Evolutionary conservation across 371 early-diverging fungal genomes (phyloP), one percentile per base, ranked within the genome.

Genomic region (Globomyces sp.): DNA sequence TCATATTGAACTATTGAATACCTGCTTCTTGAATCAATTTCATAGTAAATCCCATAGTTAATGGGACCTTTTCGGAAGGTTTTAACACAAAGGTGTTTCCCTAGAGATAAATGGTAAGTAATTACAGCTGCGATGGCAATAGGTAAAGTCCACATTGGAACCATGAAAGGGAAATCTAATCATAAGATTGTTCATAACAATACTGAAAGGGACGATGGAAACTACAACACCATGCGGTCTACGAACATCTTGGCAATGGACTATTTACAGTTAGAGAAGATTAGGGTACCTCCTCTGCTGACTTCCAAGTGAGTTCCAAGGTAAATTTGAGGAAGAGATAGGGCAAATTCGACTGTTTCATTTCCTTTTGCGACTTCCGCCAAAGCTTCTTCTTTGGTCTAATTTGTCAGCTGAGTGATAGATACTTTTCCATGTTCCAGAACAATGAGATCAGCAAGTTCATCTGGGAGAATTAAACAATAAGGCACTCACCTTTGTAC

Each of bases 21-120:
- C 24, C 82, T 2, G 78, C 77, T 45, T 85, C 85, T 53, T 76
- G 75, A 52, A 86, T 76, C 48, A 89, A 70, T 65, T 80, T 78
- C 8, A 82, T 82, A 2, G 86, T 72, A 24, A 80, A 78, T 49
- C 74, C 72, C 87, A 89, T 87, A 1, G 88, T 88, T 65, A 89
- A 74, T 1, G 90, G 90, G 2, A 87, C 89, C 71, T 90, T 90
- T 58, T 90, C 90, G 9, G 83, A 83, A 9, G 90, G 89, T 74
- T 90, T 90, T 39, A 90, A 64, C 40, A 90, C 79, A 63, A 87
- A 71, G n/a, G 88, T 85, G 68, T 89, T 90, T 57, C 89, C 55
- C 24, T 24, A 24, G 24, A 24, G 24, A 24, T 24, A 24, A 24
- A 24, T 24, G 24, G 24, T 24, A 24, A 0, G 24, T 24, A 24